Base-by-base conservation (phyloP, 2,329 filamentous ascomycete genomes). In the Penicillium sp. region DNA sequence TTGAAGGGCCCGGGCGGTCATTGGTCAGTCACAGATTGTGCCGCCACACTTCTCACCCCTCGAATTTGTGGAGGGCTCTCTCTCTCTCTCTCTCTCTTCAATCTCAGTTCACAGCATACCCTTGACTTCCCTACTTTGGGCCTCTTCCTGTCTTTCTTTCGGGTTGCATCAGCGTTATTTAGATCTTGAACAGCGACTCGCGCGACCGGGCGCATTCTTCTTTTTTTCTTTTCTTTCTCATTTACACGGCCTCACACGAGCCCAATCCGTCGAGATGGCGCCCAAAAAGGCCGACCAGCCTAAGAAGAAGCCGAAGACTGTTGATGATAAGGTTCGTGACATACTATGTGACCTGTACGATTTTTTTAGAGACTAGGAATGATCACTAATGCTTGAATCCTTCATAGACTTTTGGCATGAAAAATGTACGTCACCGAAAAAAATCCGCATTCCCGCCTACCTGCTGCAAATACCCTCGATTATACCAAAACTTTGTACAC, bases 321-420 rank as follows among this genome's bases (percentile, higher is more conserved):
- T 92, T 62, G 92, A 95, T 62, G 95, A 99, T 82, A 95, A 93
- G 78, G 80, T 81, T 61, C 61, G 74, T 63, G 23, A 14, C 39
- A 11, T 42, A 21, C 19, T 42, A 23, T 23, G 2, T 23, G 19
- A 23, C 19, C 19, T 23, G 7, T 9, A 21, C 1, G 23, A 14
- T n/a, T 13, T 19, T 50, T 50, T 11, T n/a, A 9, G 19, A 42
- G 25, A 27, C 29, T 11, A 19, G 6, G 37, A 21, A 35, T 46
- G 21, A 54, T 45, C 45, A 57, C 65, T 71, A 54, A 69, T 55
- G 45, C 44, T 50, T 57, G 11, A 45, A 35, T 43, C 39, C 10
- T 48, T n/a, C 25, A 47, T 58, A 83, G 81, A 96, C 95, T 49
- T 99, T 99, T 83, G 95, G 95, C 69, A 98, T 99, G 95, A 99